These are phyloP conservation scores for Eruca vesicaria DNA, from an alignment of 441 rosid genomes.

Conservation along the genomic window DNA sequence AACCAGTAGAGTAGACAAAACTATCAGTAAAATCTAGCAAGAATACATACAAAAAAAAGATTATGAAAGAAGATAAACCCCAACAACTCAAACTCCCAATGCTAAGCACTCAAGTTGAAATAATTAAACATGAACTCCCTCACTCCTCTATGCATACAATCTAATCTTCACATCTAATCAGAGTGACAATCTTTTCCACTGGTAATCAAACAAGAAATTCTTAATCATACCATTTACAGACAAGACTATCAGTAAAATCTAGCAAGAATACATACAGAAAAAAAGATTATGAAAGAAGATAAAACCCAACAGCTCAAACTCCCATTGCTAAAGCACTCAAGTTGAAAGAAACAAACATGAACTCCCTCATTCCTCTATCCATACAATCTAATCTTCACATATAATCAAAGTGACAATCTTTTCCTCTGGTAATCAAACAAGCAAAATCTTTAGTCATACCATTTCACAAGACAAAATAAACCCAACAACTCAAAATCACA, in stretches of 20 bases:
- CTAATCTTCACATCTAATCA: background rate
- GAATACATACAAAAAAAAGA: background rate
- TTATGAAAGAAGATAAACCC: background rate
- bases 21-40: background rate
- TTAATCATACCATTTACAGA: background rate
- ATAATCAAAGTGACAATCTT: background rate
- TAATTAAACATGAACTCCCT: background rate
- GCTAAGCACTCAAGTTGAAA: background rate
- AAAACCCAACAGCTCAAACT: background rate
- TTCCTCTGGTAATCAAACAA: background rate
- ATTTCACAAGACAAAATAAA: background rate
- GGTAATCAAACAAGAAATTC: background rate
- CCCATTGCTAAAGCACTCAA: background rate
- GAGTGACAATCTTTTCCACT: background rate
- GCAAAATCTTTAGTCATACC: background rate
- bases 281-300: background rate
- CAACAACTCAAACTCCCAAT: background rate
- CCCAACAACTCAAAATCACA: background rate
- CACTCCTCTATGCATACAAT: background rate
- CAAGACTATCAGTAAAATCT: background rate
- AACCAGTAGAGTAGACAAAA: background rate
- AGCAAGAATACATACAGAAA: background rate
- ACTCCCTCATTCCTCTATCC: background rate
- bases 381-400: background rate
- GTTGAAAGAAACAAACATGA: background rate